Conservation (phyloP, 345 rosid species). For the Carallia brachiata region DNA sequence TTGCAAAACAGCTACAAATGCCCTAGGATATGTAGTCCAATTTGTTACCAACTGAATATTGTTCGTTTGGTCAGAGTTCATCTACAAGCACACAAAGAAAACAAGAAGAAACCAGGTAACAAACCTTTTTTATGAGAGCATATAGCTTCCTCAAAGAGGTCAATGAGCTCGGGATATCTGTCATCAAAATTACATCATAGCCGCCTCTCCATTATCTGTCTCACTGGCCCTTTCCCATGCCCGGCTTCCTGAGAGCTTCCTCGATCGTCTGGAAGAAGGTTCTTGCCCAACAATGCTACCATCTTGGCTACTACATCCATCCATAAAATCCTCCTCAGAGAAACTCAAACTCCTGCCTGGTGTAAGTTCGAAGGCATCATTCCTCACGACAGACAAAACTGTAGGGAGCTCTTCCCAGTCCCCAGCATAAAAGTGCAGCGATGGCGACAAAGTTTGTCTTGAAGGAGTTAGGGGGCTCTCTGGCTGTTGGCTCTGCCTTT, state of each 20-base stretch:
- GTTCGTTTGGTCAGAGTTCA: too few relatives aligned
- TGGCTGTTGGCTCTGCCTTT: constrained; percentile 78
- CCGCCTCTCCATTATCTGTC: constrained; percentile 82
- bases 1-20: neutral
- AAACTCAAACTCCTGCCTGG: constrained; percentile 70
- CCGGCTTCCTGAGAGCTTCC: constrained; percentile 94
- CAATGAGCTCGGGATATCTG: constrained; percentile 74
- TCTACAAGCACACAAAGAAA: neutral
- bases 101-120: constrained; percentile 19
- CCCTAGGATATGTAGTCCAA: neutral
- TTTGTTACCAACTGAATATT: neutral
- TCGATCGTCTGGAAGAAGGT: constrained; percentile 66
- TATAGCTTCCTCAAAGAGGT: constrained; percentile 78
- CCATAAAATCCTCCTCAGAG: constrained; percentile 95
- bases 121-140: constrained; percentile 85
- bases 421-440: constrained; percentile 88
- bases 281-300: constrained; percentile 83
- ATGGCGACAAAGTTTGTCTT: constrained; percentile 69
- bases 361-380: constrained; percentile 54
- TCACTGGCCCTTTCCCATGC: constrained; percentile 98
- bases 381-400: constrained; percentile 74
- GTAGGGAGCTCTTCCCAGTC: constrained; percentile 93
- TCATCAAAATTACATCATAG: constrained; percentile 91
- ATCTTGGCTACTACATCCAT: constrained; percentile 92
- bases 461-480: constrained; percentile 89